These are phyloP conservation scores for Podosphaera xanthii DNA, from an alignment of 2,329 filamentous ascomycete genomes.

Conservation along the genomic window DNA sequence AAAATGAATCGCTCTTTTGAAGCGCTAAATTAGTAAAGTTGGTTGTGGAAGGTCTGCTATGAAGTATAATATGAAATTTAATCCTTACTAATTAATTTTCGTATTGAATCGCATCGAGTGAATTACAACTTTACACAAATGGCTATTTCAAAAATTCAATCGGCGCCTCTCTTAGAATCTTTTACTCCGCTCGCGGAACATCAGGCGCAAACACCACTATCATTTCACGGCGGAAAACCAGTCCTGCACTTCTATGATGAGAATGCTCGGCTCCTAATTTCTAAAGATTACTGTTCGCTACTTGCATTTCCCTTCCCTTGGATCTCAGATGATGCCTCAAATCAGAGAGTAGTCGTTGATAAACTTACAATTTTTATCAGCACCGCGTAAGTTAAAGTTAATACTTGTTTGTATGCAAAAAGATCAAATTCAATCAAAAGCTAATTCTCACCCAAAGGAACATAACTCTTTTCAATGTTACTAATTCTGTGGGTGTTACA, in stretches of 20 bases:
- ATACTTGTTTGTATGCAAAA: conserved; percentile 1
- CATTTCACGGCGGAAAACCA: conserved; percentile 48
- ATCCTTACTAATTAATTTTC: too few relatives aligned
- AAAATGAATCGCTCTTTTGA: too few relatives aligned
- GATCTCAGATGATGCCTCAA: conserved; percentile 19
- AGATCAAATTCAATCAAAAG: not conserved
- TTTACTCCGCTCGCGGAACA: conserved; percentile 46
- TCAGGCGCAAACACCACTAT: conserved; percentile 46
- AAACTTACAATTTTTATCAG: conserved; percentile 33
- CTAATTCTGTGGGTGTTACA: conserved; percentile 34
- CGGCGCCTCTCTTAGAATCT: conserved; percentile 30
- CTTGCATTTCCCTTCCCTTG: conserved; percentile 29
- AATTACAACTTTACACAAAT: conserved; percentile 4
- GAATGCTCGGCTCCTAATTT: conserved; percentile 33
- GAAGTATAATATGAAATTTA: too few relatives aligned
- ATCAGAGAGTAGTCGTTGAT: conserved; percentile 15
- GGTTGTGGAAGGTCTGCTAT: too few relatives aligned
- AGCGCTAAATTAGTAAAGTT: too few relatives aligned
- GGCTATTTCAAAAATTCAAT: conserved; percentile 28
- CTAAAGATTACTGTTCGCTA: conserved; percentile 27
- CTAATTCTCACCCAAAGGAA: conserved; percentile 18
- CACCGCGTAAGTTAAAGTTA: conserved; percentile 27
- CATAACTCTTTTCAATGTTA: conserved; percentile 40
- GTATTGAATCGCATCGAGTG: not conserved
- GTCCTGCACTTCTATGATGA: conserved; percentile 42